phyloP scores from a whole-genome alignment of 2,329 filamentous ascomycete genomes.

The Kalaharituber pfeilii region DNA sequence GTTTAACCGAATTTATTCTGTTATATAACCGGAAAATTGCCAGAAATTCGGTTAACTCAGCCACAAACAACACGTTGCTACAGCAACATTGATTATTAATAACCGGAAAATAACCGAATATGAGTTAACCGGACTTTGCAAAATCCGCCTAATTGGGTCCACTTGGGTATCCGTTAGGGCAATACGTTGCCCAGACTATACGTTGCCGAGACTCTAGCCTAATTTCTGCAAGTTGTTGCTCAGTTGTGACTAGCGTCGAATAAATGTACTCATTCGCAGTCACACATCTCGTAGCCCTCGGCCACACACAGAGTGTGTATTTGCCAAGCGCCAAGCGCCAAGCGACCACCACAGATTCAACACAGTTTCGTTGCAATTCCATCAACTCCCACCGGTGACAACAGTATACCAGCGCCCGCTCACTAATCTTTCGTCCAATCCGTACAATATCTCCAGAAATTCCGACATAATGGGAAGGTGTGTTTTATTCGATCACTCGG shows the following conservation, averaged over 20 bases:
- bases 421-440: not conserved
- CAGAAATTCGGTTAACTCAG: no score
- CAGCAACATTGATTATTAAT: no score
- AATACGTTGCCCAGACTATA: not conserved
- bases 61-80: no score
- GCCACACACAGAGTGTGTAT: not conserved
- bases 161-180: not conserved
- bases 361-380: not conserved
- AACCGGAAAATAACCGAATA: no score
- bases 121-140: no score
- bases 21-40: no score
- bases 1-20: no score
- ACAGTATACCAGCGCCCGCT: not conserved
- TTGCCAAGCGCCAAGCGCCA: not conserved
- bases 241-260: not conserved
- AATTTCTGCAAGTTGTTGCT: no score
- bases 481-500: slow-evolving; percentile 44
- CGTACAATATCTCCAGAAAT: not conserved
- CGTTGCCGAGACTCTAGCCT: not conserved
- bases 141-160: not conserved
- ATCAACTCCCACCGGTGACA: not conserved
- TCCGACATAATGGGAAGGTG: slow-evolving; percentile 35
- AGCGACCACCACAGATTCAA: not conserved
- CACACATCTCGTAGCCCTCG: not conserved
- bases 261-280: not conserved